Percentiles rank a stretch among this genome's conserved stretches.
Evolutionary conservation across 2,329 filamentous ascomycete genomes (phyloP).

Genomic region (Blastomyces emzantsi): DNA sequence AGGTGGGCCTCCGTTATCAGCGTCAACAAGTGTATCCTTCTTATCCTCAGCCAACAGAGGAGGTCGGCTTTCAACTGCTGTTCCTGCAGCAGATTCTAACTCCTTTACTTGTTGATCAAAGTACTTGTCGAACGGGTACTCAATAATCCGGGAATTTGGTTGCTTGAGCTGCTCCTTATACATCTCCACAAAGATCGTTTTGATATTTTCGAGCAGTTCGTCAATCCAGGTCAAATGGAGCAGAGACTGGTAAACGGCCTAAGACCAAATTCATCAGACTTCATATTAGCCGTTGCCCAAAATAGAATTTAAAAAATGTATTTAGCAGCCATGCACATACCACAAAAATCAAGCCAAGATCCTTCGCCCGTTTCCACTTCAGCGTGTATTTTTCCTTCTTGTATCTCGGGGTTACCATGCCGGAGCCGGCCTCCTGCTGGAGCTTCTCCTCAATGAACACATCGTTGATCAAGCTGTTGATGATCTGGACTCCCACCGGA

Average conservation of each 20-base stretch:
- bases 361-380: constrained; percentile 88
- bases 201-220: constrained; percentile 90
- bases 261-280: constrained; percentile 8
- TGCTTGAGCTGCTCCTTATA: constrained; percentile 83
- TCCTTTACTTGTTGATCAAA: constrained; percentile 89
- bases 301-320: background rate
- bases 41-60: constrained; percentile 30
- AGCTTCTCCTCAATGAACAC: constrained; percentile 95
- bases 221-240: constrained; percentile 96
- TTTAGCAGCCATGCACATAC: constrained; percentile 42
- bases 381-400: constrained; percentile 88
- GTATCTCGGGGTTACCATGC: constrained; percentile 60
- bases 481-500: constrained; percentile 66
- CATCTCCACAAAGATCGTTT: constrained; percentile 79
- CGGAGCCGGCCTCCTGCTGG: constrained; percentile 49
- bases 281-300: constrained; percentile 7
- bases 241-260: constrained; percentile 95
- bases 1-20: constrained; percentile 42
- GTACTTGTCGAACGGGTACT: constrained; percentile 84
- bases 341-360: constrained; percentile 90
- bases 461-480: constrained; percentile 92
- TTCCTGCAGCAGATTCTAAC: constrained; percentile 43
- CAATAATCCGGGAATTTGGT: constrained; percentile 64
- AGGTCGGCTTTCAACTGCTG: constrained; percentile 39
- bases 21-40: constrained; percentile 40